phyloP scores from a whole-genome alignment of 352 stramenopile genomes.

The Phytopythium kandeliae region DNA sequence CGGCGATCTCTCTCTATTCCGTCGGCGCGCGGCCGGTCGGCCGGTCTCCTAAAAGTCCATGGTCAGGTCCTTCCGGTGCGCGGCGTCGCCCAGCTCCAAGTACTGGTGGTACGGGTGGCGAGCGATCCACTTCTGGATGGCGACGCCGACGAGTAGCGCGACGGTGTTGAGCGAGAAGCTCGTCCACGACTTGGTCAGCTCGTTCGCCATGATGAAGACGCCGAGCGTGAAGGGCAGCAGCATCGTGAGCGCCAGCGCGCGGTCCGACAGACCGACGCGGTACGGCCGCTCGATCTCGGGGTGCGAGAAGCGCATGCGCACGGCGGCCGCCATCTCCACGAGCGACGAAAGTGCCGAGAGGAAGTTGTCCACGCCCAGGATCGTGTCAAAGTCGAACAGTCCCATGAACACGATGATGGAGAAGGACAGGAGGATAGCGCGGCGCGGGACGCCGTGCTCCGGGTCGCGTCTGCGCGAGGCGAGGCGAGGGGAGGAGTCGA shows the following conservation, averaged over 20 bases:
- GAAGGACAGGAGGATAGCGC: constrained; percentile 32
- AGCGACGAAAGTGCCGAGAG: constrained; percentile 84
- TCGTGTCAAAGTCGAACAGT: constrained; percentile 64
- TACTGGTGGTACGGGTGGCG: constrained; percentile 63
- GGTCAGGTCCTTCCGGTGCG: constrained; percentile 34
- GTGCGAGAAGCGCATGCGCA: constrained; percentile 74
- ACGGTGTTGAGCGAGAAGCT: constrained; percentile 49
- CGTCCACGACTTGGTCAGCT: constrained; percentile 52
- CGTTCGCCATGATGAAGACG: constrained; percentile 58
- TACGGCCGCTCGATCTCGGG: constrained; percentile 74
- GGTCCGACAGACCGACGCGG: constrained; percentile 62
- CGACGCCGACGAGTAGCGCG: constrained; percentile 38
- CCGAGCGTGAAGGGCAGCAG: constrained; percentile 56
- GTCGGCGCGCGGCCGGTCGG: too few relatives aligned
- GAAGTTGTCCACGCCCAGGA: constrained; percentile 87
- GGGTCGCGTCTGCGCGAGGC: constrained; percentile 29
- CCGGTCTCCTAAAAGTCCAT: constrained; percentile 51
- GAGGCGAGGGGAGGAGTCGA: neutral
- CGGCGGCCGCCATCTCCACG: constrained; percentile 85
- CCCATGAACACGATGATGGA: constrained; percentile 49
- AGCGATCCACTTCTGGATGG: constrained; percentile 62
- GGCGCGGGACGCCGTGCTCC: constrained; percentile 48
- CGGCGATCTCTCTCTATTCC: too few relatives aligned
- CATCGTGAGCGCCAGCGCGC: constrained; percentile 29
- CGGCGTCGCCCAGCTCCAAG: constrained; percentile 28